Evolutionary conservation across 768 basidiomycete genomes (phyloP), one percentile per base, ranked within the genome.

Genomic region (Panaeolus papilionaceus): DNA sequence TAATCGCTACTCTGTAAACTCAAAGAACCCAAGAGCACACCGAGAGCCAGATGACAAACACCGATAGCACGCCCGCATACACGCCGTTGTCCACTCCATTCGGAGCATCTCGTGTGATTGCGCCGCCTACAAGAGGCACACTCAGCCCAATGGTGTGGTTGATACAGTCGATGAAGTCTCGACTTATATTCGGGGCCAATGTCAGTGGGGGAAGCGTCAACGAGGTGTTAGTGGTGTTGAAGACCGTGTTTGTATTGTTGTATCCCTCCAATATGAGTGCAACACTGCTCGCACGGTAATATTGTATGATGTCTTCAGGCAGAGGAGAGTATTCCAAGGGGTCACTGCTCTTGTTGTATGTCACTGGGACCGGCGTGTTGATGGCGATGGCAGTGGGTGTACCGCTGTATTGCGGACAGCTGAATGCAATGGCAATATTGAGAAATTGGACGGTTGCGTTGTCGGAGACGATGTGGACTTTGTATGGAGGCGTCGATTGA

Each of bases 281-380:
- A 42, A 88, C 80, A 61, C 84, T 88, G 71, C 87, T 88, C 0
- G 86, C 84, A 33, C 89, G 86, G 71, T 86, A 91, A 73, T 89
- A 90, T 64, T 89, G 86, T 20, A 89, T 70, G 0, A 81, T 82
- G 71, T 88, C 82, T 69, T 86, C 82, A 3, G 80, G 0, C 79
- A 78, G 38, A 73, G 67, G 9, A 68, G 68, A 0, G 76, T 72
- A 64, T 75, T 71, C 11, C 75, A 68, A 45, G 76, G 79, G 3
- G 74, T 40, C 0, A 70, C 64, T 18, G 75, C 54, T 2, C 70
- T 40, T 11, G 74, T 67, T 84, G 73, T 0, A 86, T 86, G 69
- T 80, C 38, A 12, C 71, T 70, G 5, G 76, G 75, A 64, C 71
- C 0, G 76, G 73, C 51, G 75, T 70, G 23, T 76, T 69, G 62